Base-by-base conservation (phyloP, 495 filamentous ascomycete genomes). In the Xylaria nigripes region DNA sequence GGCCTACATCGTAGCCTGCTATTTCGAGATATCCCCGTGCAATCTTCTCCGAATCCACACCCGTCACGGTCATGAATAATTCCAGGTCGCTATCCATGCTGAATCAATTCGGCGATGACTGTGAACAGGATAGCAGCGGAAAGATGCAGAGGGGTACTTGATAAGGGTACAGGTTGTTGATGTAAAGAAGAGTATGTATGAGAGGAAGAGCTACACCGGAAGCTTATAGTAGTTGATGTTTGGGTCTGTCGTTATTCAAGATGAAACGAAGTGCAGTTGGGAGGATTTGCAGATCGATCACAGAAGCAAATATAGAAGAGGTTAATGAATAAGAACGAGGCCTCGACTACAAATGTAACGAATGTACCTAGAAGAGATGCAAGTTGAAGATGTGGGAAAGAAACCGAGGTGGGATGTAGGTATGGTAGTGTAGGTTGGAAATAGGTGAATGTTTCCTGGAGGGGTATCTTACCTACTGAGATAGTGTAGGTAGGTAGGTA, bases 21-120 rank as follows among this genome's bases (percentile, higher is more conserved):
- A 98, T 73, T 59, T 85, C 76, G 32, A 97, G 79, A 68, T 94
- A 95, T 58, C 86, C 86, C 50, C 76, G 76, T 22, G 90, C 90
- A 54, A 82, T 76, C 13, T 46, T 47, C 55, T 83, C 73, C 9
- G 80, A 76, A 50, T 54, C 67, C 38, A 74, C 71, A 19, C 71
- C 74, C 36, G 93, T 97, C 64, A 98, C 81, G 71, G 64, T 74
- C 63, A 74, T 74, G 65, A 93, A 90, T 57, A 75, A 70, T 13
- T 67, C 70, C 27, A 73, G 61, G 5, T 77, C 74, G 54, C 82
- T 78, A 50, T 87, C 87, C 88, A 94, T 95, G 61, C 59, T 78
- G 69, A 64, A 36, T 43, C n/a, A 40, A 9, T 2, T 40, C 5
- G 10, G 10, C 10, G 32, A 36, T 36, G 32, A 36, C 16, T 5